Evolutionary conservation across 345 rosid species (phyloP).

Genomic region (Reutealis trisperma): DNA sequence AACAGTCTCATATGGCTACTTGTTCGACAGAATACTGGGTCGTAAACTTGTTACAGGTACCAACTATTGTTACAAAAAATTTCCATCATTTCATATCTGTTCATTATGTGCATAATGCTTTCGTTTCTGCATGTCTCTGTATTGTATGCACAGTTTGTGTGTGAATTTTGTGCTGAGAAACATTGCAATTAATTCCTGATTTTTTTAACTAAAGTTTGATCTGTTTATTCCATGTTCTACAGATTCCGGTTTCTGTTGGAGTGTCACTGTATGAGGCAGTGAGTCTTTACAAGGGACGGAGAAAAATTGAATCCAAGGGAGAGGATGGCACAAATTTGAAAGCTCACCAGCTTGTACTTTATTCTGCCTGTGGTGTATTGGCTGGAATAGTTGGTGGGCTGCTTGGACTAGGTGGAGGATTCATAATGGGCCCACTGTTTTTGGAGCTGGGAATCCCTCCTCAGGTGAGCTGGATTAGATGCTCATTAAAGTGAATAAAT

Average conservation of each 20-base stretch:
- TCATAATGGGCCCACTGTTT: constrained; percentile 44
- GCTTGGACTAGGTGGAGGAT: constrained; percentile 47
- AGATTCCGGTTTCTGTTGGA: constrained; percentile 44
- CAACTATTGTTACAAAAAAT: neutral
- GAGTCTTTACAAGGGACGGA: constrained; percentile 32
- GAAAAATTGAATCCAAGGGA: constrained; percentile 41
- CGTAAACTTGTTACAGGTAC: constrained; percentile 50
- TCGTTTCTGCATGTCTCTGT: neutral
- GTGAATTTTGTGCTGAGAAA: neutral
- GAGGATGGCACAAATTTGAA: constrained; percentile 14
- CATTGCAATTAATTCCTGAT: neutral
- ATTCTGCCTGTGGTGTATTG: constrained; percentile 28
- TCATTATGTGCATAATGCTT: neutral
- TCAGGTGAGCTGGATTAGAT: constrained; percentile 26
- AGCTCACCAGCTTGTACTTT: constrained; percentile 28
- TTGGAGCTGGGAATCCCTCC: constrained; percentile 49
- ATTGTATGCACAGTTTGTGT: too few relatives aligned
- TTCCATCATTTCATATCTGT: neutral
- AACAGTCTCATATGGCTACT: constrained; percentile 41
- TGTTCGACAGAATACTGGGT: constrained; percentile 53
- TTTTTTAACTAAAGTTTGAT: neutral
- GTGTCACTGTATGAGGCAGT: constrained; percentile 39
- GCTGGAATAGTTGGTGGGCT: constrained; percentile 43
- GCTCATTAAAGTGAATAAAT: neutral
- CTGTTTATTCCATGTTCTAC: neutral